Base-by-base conservation (phyloP, 306 rosid species). In the Echinosophora koreensis region DNA sequence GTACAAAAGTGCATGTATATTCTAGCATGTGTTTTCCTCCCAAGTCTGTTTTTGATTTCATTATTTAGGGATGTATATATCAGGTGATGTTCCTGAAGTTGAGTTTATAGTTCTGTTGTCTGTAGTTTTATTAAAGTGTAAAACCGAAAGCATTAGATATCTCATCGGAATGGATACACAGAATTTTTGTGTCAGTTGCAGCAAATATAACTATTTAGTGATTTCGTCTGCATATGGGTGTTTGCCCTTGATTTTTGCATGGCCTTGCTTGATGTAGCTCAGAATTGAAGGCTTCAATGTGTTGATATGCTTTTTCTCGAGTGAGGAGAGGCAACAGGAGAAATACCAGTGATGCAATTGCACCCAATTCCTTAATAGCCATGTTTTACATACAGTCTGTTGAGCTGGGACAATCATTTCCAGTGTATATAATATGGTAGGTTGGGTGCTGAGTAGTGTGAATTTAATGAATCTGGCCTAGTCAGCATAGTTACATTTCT, bases 1-100 rank as follows among this genome's bases (percentile, higher is more conserved):
- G 89, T 82, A 79, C 77, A 74, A 75, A 82, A 75, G 64, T 66
- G 86, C 89, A 61, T 86, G 89, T 83, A 86, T 59, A 80, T 80
- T 60, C 83, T 51, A 77, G 67, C 74, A 58, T 35, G 68, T 15
- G 73, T 69, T 72, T 39, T 9, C 17, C n/a, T 71, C 79, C 50
- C 44, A 18, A 76, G 52, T 67, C 81, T 30, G 64, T 32, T 50
- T 75, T 76, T n/a, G n/a, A 42, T 66, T 64, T 58, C 79, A 71
- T 77, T 77, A 64, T 82, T 77, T 77, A 82, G 82, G 79, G 82
- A 71, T 82, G 86, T 82, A 82, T 51, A 77, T 82, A 77, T 71
- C 82, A 55, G 86, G 79, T 65, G 75, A 63, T 77, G 69, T 82
- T 82, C 82, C 76, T 71, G 82, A 77, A 69, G 75, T 71, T 77